Conservation (phyloP, 352 stramenopile species). For the Pythium oligandrum region DNA sequence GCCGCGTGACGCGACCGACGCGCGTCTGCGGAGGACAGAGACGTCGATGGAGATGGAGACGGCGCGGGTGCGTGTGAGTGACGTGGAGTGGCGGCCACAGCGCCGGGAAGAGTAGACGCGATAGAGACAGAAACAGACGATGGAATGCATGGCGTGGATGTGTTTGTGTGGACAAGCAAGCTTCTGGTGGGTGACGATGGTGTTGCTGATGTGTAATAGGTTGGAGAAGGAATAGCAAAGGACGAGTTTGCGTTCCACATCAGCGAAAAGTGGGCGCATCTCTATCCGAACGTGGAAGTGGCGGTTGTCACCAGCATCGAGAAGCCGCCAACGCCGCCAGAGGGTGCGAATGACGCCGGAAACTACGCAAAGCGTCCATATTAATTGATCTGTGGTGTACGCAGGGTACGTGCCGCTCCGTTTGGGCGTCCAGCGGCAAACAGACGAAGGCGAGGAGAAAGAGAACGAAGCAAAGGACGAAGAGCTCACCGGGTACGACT, state of each 20-base stretch:
- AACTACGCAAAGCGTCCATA: too few relatives aligned
- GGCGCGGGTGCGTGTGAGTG: too few relatives aligned
- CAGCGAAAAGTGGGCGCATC: constrained; percentile 45
- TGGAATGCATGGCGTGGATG: too few relatives aligned
- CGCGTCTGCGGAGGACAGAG: too few relatives aligned
- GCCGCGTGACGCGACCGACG: too few relatives aligned
- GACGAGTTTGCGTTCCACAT: constrained; percentile 16
- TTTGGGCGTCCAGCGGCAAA: constrained; percentile 32
- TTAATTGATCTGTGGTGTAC: too few relatives aligned
- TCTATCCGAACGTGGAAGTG: constrained; percentile 52
- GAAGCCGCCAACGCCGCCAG: constrained; percentile 44
- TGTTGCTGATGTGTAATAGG: not conserved
- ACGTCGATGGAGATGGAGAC: too few relatives aligned
- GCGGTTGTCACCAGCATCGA: constrained; percentile 51
- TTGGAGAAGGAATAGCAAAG: not conserved
- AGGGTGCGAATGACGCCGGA: constrained; percentile 22
- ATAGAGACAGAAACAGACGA: too few relatives aligned
- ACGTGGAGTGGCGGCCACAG: too few relatives aligned
- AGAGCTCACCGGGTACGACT: constrained; percentile 27
- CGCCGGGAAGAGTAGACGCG: too few relatives aligned
- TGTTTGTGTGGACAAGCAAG: too few relatives aligned
- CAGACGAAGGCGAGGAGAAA: constrained; percentile 10
- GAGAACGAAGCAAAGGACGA: constrained; percentile 16
- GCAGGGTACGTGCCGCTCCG: constrained; percentile 59
- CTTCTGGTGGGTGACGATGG: not conserved